Conservation (phyloP, 2,329 filamentous ascomycete species). For the Penicillium psychrosexuale region DNA sequence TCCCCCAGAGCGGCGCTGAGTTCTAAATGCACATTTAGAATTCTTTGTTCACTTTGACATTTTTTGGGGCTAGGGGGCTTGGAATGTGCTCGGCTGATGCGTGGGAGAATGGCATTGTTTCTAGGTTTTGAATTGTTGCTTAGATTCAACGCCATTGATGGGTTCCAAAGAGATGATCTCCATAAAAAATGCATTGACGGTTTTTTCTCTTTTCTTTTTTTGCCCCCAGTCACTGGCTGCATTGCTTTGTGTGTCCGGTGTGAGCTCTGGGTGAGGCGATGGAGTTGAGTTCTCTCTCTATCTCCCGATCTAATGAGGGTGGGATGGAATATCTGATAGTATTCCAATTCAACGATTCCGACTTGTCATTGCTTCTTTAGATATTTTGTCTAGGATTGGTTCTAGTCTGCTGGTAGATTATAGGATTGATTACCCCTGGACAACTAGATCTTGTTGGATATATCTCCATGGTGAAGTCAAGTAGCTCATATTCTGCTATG, state of each 20-base stretch:
- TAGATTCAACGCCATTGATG: constrained; percentile 28
- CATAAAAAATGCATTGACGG: constrained; percentile 31
- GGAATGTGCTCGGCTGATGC: constrained; percentile 25
- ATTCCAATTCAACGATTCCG: constrained; percentile 29
- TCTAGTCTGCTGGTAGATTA: not conserved
- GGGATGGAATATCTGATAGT: constrained; percentile 28
- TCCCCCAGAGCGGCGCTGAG: constrained; percentile 81
- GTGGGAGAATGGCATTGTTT: constrained; percentile 26
- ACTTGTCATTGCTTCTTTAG: constrained; percentile 14
- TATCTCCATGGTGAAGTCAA: too few relatives aligned
- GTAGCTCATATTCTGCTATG: not conserved
- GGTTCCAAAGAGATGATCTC: constrained; percentile 22
- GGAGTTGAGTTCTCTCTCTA: constrained; percentile 22
- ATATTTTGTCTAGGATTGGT: constrained; percentile 1
- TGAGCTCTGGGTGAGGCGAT: constrained; percentile 18
- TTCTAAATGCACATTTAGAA: constrained; percentile 60
- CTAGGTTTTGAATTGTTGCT: constrained; percentile 28
- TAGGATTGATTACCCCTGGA: not conserved
- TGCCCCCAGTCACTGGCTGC: constrained; percentile 21
- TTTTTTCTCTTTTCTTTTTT: constrained; percentile 28
- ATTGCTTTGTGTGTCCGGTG: constrained; percentile 19
- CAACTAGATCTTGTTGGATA: not conserved
- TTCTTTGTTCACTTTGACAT: constrained; percentile 23
- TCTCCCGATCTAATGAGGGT: constrained; percentile 25
- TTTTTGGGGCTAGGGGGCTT: constrained; percentile 20